Evolutionary conservation across 2,329 filamentous ascomycete genomes (phyloP), one percentile per base, ranked within the genome.

Genomic region (Paecilomyces formosus): DNA sequence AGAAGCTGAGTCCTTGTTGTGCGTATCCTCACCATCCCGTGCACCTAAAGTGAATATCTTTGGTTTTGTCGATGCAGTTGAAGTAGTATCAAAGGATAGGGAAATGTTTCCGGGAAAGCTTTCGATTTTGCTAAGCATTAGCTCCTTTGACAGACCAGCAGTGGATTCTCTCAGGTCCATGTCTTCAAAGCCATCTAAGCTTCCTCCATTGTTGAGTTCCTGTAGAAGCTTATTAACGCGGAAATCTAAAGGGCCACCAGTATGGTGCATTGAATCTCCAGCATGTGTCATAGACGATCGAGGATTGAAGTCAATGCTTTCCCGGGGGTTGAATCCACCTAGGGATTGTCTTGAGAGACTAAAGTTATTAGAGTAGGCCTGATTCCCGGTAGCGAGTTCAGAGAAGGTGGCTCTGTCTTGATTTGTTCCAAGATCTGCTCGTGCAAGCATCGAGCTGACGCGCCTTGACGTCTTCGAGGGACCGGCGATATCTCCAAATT

Each of bases 391-490:
- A 15, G 84, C 81, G 60, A 87, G 83, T 54, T 96, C 92, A 28
- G 86, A 83, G 69, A 96, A 95, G n/a, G 87, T 83, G 1, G 87
- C 82, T 66, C 89, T 83, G 65, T 96, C 92, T 63, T 93, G 89
- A 15, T 88, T 94, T 9, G 90, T 88, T 0, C 90, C 93, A 21
- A 97, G 78, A 70, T 97, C 93, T 31, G 90, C 89, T 66, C 93
- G 83, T 15, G 92, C 92, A 56, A 97, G 80, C 75, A 96, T 83
- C 15, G 93, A 97, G 76, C 94, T 99, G 26, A 97, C 88, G 55
- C 94, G 85, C 51, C 94, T 85, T n/a, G 84, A 85, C 51, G 84
- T 81, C 62, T 82, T 82, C n/a, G 74, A 74, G 18, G 82, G 80
- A 53, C 82, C 79, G 28, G 81, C 79, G 31, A 82, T 77, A 57